Percentiles rank a stretch among this genome's conserved stretches.
phyloP scores from a whole-genome alignment of 2,329 filamentous ascomycete genomes.

The Blumeriella jaapii region DNA sequence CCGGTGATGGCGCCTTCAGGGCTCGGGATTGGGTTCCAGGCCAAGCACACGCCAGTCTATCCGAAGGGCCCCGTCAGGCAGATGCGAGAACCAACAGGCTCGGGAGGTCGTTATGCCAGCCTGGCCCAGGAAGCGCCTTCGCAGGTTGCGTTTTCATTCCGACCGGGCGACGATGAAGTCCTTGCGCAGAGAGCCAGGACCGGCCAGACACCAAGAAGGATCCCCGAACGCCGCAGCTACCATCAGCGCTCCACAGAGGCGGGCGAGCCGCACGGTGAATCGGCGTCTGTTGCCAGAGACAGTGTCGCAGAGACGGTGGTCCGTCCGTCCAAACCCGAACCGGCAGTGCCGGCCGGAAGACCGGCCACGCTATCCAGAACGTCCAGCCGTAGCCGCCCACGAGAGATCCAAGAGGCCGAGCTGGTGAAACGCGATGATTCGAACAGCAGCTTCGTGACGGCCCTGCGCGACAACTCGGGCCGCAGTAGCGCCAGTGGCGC shows the following conservation, averaged over 20 bases:
- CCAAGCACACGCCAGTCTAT: too few relatives aligned
- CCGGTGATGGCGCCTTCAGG: not conserved
- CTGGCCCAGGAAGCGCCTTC: conserved; percentile 1
- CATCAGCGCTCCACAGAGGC: not conserved
- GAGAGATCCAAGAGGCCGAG: conserved; percentile 4
- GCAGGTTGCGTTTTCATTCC: conserved; percentile 19
- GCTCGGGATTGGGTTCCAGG: conserved; percentile 7
- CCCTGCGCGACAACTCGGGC: conserved; percentile 18
- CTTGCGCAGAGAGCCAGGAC: conserved; percentile 4
- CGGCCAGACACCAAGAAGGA: not conserved
- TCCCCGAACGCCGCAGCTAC: not conserved
- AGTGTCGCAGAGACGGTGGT: not conserved
- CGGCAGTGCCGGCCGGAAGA: not conserved
- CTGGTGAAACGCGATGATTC: conserved; percentile 15
- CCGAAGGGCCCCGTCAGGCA: too few relatives aligned
- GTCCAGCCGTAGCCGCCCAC: not conserved
- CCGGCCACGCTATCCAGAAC: not conserved
- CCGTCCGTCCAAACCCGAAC: not conserved
- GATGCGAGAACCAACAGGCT: not conserved
- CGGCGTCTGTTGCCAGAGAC: not conserved
- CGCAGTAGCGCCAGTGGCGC: conserved; percentile 8
- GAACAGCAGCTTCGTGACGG: conserved; percentile 20
- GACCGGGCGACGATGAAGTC: conserved; percentile 20
- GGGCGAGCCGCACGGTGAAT: not conserved
- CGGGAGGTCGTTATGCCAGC: not conserved